Base-by-base conservation (phyloP, 495 filamentous ascomycete genomes). In the Tetracladium setigerum region DNA sequence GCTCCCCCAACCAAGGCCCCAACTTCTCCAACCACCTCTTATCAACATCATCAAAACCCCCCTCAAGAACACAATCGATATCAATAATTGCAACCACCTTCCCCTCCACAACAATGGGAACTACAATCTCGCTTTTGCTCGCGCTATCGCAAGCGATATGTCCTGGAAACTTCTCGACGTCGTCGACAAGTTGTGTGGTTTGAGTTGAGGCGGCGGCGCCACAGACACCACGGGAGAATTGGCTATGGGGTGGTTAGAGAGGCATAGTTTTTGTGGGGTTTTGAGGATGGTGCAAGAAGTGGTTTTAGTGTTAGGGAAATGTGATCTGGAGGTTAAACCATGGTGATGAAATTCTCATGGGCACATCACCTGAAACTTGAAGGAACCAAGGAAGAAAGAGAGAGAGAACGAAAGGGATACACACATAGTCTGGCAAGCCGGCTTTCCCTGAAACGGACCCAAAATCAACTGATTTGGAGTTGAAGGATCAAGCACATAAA, bases 121-220 rank as follows among this genome's bases (percentile, higher is more conserved):
- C 87, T 4, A 95, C 89, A 62, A 96, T 87, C 72, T 96, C 90
- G 64, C 88, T 94, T 62, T 72, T 79, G 48, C 79, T 87, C 48
- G 78, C 84, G 9, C 74, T 77, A 65, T 95, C 90, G 59, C 90
- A 95, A 5, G 90, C 87, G 62, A 96, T 95, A 67, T 96, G 90
- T 4, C 86, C 89, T 2, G 87, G 84, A 60, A 95, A 95, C 35
- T 66, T 49, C 17, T 79, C 65, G 10, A 95, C 87, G 63, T 96
- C 83, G 6, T 70, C 66, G 5, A 95, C 84, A 3, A 95, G 57
- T 43, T 90, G 76, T 2, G 82, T 91, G 42, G 67, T 64, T 37
- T 69, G 63, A 8, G 67, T 79, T 18, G 67, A 57, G 0, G 87
- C 89, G 2, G 87, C 90, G 0, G 83, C 69, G 0, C 90, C 90